Conservation (phyloP, 306 rosid genomes). For the Lablab purpureus region DNA sequence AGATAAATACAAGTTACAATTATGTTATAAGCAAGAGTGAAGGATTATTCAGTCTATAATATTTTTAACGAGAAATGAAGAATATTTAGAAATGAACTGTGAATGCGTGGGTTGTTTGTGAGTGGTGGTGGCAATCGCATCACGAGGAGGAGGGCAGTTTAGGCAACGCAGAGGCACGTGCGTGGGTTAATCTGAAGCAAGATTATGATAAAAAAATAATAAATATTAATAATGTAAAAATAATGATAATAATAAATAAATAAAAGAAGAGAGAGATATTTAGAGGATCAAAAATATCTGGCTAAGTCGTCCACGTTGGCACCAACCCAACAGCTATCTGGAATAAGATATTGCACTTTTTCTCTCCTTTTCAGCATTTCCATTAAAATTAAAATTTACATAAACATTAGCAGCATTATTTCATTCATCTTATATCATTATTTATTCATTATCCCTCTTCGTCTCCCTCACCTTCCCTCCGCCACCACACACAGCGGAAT, state of each 20-base stretch:
- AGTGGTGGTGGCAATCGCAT: conserved; percentile 10
- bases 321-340: conserved; percentile 19
- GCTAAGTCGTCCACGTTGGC: conserved; percentile 52
- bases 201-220: background rate
- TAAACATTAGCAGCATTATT: background rate
- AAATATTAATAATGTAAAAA: background rate
- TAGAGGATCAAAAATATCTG: conserved; percentile 53
- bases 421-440: background rate
- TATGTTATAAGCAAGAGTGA: background rate
- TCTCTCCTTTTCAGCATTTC: conserved; percentile 1
- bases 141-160: background rate
- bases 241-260: background rate
- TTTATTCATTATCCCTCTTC: background rate
- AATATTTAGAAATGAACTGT: background rate
- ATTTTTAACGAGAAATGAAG: background rate
- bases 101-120: background rate
- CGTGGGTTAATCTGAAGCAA: background rate
- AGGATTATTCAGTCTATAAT: no score
- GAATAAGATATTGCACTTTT: conserved; percentile 60
- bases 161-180: conserved; percentile 3
- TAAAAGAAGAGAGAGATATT: conserved; percentile 36
- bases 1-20: no score
- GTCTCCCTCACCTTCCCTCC: conserved; percentile 22
- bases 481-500: conserved; percentile 28
- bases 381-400: background rate